Evolutionary conservation across 305 asterid species (phyloP), one percentile per base, ranked within the genome.

Genomic region (Fraxinus xanthoxyloides): DNA sequence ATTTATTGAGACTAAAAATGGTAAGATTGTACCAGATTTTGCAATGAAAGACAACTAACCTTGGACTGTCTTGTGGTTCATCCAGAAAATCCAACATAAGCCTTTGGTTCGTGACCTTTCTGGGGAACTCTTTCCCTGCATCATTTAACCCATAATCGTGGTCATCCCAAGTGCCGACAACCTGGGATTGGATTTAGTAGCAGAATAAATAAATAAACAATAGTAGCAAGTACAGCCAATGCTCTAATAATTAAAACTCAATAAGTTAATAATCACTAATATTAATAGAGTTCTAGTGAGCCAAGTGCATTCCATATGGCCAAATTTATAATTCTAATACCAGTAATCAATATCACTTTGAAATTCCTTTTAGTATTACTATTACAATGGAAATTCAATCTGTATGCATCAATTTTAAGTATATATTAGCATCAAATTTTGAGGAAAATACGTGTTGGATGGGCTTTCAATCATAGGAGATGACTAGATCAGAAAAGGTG

Each of bases 121-220:
- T 61, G 23, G 19, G 24, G 72, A 85, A 85, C 46, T 85, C 86
- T 40, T 85, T 85, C 26, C 88, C 88, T 24, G 88, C 88, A 74
- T 85, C 83, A 36, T 85, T 85, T 56, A 85, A 63, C 46, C 86
- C 88, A 72, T 72, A 85, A 80, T 85, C 88, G 74, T 85, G 88
- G 70, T 85, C 88, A 77, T 85, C 88, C 88, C 86, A 85, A 0
- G 88, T 85, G 54, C 88, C 88, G 56, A 85, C 48, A 24, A 85
- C 80, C 86, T 82, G 72, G 15, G 26, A 79, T 65, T 46, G 31
- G 35, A 77, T 17, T 43, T 28, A 43, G 65, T 21, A 17, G 63
- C 9, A 54, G 30, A 34, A 31, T 54, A 28, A 43, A 13, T 17
- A 28, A 36, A 38, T 54, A 28, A 21, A 48, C 24, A 34, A 54